phyloP scores from a whole-genome alignment of 2,329 filamentous ascomycete genomes.

The Sporothrix brasiliensis region DNA sequence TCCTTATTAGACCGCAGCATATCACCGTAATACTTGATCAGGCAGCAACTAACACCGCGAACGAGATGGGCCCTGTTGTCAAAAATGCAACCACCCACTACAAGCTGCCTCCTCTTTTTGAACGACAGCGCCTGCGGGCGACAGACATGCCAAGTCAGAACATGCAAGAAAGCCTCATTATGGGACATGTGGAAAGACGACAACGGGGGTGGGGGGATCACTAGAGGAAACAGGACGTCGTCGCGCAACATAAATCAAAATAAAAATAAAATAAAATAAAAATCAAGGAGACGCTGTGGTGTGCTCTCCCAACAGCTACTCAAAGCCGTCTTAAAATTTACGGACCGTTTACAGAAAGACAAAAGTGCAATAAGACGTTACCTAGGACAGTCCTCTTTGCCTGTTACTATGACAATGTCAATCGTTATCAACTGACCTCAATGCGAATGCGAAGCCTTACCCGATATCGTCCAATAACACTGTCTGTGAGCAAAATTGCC shows the following conservation, averaged over 20 bases:
- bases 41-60: slow-evolving; percentile 23
- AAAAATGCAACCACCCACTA: slow-evolving; percentile 23
- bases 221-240: not conserved
- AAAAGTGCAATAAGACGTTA: no score
- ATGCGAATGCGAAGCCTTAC: slow-evolving; percentile 15
- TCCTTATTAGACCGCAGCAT: not conserved
- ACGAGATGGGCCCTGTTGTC: not conserved
- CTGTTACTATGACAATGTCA: not conserved
- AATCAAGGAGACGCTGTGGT: no score
- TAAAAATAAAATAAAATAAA: not conserved
- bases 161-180: slow-evolving; percentile 1
- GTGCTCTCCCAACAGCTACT: no score
- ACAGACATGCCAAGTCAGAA: not conserved
- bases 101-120: not conserved
- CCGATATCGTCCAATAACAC: slow-evolving; percentile 23
- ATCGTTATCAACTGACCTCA: not conserved
- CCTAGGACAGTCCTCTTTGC: not conserved
- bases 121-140: not conserved
- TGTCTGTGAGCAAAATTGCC: not conserved
- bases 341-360: no score
- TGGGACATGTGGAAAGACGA: not conserved
- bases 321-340: no score
- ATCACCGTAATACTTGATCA: slow-evolving; percentile 9
- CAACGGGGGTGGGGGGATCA: not conserved
- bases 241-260: not conserved